phyloP scores from a whole-genome alignment of 768 basidiomycete genomes.

The Exsudoporus frostii region DNA sequence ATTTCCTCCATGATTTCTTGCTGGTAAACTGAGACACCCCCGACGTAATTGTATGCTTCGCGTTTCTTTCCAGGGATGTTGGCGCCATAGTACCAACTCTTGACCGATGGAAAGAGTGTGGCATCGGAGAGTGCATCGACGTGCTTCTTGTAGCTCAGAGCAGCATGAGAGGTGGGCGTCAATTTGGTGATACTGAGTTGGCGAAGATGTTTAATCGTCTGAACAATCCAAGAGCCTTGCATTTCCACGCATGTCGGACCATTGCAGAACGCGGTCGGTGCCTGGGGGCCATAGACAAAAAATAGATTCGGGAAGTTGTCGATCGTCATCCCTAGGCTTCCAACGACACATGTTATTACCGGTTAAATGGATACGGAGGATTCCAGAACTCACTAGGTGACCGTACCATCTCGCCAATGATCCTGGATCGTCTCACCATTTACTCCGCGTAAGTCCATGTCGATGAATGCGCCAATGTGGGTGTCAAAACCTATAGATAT shows the following conservation, averaged over 20 bases:
- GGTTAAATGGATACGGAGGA: background rate
- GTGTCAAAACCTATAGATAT: background rate
- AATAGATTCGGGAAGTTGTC: constrained; percentile 17
- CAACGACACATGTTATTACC: background rate
- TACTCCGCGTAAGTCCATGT: constrained; percentile 10
- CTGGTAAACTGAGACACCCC: background rate
- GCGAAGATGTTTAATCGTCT: constrained; percentile 12
- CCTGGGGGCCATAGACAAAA: constrained; percentile 15
- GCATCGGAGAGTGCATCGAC: background rate
- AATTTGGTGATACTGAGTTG: constrained; percentile 10
- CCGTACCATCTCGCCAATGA: constrained; percentile 13
- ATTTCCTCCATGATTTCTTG: constrained; percentile 15
- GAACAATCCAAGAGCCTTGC: constrained; percentile 4
- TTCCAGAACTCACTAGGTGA: constrained; percentile 12
- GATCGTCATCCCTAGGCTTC: constrained; percentile 12
- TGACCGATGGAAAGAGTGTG: constrained; percentile 7
- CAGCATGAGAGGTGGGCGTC: constrained; percentile 4
- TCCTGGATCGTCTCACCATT: constrained; percentile 12
- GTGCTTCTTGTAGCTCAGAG: constrained; percentile 6
- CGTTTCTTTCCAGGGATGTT: constrained; percentile 11
- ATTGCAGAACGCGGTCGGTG: constrained; percentile 7
- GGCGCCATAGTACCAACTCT: background rate
- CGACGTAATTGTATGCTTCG: constrained; percentile 3
- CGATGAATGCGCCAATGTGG: constrained; percentile 1
- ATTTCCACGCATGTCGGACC: constrained; percentile 12